Evolutionary conservation across 1,284 basidiomycete genomes (phyloP), one percentile per base, ranked within the genome.

Genomic region (Tylopilus sp.): DNA sequence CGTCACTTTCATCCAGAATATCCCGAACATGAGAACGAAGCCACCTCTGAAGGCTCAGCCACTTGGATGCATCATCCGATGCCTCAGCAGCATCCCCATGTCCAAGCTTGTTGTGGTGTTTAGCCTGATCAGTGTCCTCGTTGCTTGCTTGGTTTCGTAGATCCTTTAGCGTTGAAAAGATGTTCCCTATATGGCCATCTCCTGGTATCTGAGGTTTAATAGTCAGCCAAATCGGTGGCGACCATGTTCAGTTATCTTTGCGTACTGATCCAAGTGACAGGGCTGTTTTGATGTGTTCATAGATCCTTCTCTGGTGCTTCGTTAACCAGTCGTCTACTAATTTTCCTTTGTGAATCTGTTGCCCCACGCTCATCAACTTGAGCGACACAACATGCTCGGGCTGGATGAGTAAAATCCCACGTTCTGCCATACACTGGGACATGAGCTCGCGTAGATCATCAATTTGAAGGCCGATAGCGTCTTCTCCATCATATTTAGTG

Each of bases 381-480:
- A 58, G 76, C 0, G 79, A 81, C 1, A 80, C 67, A 3, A 80
- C 70, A 40, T 82, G 78, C 51, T 81, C 79, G 0, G 78, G 80
- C 48, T 80, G 80, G 11, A 66, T 65, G 1, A 82, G 62, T 5
- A 79, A 58, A 20, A 82, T 59, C 0, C 79, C 79, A 10, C 72
- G 64, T 28, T 61, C 63, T 2, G 49, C 52, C 49, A 69, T 66
- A 56, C 79, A 81, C 22, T 66, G 61, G 29, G 67, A 53, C 55
- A 72, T 73, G 24, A 80, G 52, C 3, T 37, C 33, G 11, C 11
- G 28, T 2, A 55, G 29, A 58, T 58, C 15, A 77, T 68, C 11
- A 33, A 52, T 11, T 44, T 33, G 31, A 17, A 7, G 28, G 14
- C 0, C 5, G 7, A 3, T 17, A 1, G 13, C 14, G 2, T 15